A percentile compares a stretch with the other conserved stretches of the same genome.
Evolutionary conservation across 2,329 filamentous ascomycete genomes (phyloP).

Genomic region (Exophiala sp.): DNA sequence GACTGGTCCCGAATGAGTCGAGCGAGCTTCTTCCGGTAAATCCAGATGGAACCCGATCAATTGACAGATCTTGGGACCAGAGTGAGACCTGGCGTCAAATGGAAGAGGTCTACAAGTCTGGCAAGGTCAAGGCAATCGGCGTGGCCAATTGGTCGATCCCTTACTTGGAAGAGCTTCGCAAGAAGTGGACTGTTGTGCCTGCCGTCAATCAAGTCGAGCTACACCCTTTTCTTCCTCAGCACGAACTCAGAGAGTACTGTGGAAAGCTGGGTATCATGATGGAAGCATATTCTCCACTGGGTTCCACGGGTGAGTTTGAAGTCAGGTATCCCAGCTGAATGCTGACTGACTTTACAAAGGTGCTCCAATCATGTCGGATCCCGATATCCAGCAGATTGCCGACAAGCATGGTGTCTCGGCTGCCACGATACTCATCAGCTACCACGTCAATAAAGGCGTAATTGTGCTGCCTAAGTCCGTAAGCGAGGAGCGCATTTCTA

Average conservation of each 20-base stretch:
- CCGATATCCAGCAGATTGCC: conserved; percentile 9
- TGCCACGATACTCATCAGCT: conserved; percentile 13
- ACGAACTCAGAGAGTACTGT: conserved; percentile 26
- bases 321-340: background rate
- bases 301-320: conserved; percentile 5
- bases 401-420: conserved; percentile 9
- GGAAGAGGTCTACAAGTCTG: conserved; percentile 50
- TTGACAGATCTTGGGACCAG: background rate
- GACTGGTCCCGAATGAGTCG: background rate
- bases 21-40: background rate
- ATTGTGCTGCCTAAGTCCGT: conserved; percentile 13
- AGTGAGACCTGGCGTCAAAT: conserved; percentile 46
- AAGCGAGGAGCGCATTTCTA: conserved; percentile 3
- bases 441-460: conserved; percentile 13
- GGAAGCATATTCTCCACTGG: conserved; percentile 19
- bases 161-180: conserved; percentile 41
- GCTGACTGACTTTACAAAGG: conserved; percentile 45
- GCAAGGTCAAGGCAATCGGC: conserved; percentile 63
- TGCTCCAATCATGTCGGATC: conserved; percentile 12
- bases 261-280: conserved; percentile 5
- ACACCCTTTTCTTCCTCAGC: conserved; percentile 33
- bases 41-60: too few species aligned
- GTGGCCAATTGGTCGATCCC: conserved; percentile 62
- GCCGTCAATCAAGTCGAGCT: conserved; percentile 30
- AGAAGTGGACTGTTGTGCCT: conserved; percentile 32